Evolutionary conservation across 2,329 filamentous ascomycete genomes (phyloP).

Genomic region (Talaromyces funiculosus): DNA sequence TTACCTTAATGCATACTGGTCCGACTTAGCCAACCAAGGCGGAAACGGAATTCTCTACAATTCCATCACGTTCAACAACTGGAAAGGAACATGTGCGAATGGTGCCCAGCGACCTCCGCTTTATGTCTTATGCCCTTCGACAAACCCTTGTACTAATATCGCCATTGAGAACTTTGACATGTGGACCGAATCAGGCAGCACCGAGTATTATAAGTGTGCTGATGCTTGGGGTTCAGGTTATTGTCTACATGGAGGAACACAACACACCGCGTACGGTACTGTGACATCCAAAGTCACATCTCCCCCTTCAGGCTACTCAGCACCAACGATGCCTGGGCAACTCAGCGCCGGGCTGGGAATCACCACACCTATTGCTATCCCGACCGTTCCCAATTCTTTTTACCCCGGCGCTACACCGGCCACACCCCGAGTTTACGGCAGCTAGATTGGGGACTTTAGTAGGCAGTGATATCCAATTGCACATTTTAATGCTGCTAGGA

Average conservation of each 20-base stretch:
- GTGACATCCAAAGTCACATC: conserved; percentile 8
- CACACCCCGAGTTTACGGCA: conserved; percentile 7
- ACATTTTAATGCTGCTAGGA: neutral
- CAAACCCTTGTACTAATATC: conserved; percentile 9
- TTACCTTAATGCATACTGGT: conserved; percentile 11
- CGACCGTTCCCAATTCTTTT: conserved; percentile 11
- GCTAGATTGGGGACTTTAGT: neutral
- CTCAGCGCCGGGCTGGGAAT: conserved; percentile 8
- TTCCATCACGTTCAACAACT: conserved; percentile 11
- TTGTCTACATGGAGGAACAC: conserved; percentile 7
- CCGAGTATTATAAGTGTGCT: conserved; percentile 12
- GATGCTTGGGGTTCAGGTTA: conserved; percentile 12
- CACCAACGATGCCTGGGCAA: conserved; percentile 10
- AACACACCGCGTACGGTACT: conserved; percentile 8
- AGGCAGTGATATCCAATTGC: neutral
- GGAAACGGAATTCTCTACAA: conserved; percentile 7
- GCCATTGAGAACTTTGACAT: conserved; percentile 10
- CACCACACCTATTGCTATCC: conserved; percentile 11
- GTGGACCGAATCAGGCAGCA: conserved; percentile 12
- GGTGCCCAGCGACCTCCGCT: conserved; percentile 8
- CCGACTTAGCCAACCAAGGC: neutral
- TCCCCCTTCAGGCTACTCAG: conserved; percentile 10
- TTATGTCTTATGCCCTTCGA: conserved; percentile 9
- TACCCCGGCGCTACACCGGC: conserved; percentile 10
- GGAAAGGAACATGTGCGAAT: conserved; percentile 11